Conservation (phyloP, 2,329 filamentous ascomycete genomes). For the Ceratocystis alfenasii region DNA sequence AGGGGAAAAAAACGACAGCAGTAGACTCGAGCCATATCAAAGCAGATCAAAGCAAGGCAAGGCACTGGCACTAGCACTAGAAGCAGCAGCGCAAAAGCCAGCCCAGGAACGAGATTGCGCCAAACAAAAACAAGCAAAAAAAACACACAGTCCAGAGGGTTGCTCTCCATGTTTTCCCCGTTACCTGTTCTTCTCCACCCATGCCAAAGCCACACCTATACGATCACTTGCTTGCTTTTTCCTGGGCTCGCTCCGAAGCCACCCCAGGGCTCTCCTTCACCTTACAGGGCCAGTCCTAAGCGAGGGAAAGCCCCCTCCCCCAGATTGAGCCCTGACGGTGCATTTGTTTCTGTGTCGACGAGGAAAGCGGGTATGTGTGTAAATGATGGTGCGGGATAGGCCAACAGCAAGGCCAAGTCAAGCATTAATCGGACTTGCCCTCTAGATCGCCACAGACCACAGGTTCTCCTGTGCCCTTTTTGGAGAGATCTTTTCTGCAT, state of each 20-base stretch:
- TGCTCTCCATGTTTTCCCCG: background rate
- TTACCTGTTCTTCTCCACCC: background rate
- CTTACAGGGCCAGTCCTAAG: too few relatives aligned
- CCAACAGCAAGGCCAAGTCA: background rate
- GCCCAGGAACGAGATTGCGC: too few relatives aligned
- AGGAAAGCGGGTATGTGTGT: too few relatives aligned
- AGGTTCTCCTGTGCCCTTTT: background rate
- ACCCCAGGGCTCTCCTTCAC: background rate
- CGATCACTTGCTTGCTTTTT: background rate
- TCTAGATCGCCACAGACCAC: slow-evolving; percentile 5
- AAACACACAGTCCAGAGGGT: background rate
- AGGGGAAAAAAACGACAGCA: background rate
- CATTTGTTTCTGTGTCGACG: too few relatives aligned
- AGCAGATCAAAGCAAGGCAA: background rate
- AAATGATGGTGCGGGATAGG: background rate
- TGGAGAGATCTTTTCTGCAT: background rate
- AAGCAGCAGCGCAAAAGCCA: too few relatives aligned
- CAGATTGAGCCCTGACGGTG: background rate
- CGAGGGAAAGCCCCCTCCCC: background rate
- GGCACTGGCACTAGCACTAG: background rate
- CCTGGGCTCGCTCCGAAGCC: background rate
- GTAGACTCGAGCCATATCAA: background rate
- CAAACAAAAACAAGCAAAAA: background rate
- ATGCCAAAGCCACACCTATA: background rate
- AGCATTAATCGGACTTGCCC: slow-evolving; percentile 7